Evolutionary conservation across 805 yeast genomes (phyloP).

Genomic region (Myxozyma udenii): DNA sequence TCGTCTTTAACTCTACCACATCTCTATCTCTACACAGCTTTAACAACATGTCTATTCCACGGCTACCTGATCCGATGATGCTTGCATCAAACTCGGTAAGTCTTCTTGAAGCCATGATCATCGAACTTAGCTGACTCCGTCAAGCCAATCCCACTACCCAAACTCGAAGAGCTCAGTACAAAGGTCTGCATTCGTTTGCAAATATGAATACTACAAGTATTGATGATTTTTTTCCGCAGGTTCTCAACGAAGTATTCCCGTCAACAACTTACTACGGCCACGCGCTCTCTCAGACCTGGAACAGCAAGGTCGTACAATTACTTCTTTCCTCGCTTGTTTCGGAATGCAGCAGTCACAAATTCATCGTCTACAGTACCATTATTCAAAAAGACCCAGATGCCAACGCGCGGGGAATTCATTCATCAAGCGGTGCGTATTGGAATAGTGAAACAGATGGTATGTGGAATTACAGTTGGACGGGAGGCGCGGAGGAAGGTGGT

Average conservation of each 20-base stretch:
- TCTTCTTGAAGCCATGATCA: neutral
- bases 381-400: conserved; percentile 17
- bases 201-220: too few relatives aligned
- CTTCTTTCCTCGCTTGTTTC: conserved; percentile 13
- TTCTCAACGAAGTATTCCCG: conserved; percentile 9
- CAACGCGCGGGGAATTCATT: conserved; percentile 20
- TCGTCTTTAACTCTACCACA: too few relatives aligned
- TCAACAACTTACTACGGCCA: conserved; percentile 18
- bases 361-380: conserved; percentile 30
- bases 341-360: conserved; percentile 23
- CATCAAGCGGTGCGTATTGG: conserved; percentile 33
- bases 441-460: conserved; percentile 28
- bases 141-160: conserved; percentile 15
- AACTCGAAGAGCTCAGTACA: conserved; percentile 17
- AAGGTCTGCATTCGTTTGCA: too few relatives aligned
- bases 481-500: conserved; percentile 17
- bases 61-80: conserved; percentile 16
- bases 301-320: conserved; percentile 12
- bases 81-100: conserved; percentile 15
- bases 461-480: conserved; percentile 22
- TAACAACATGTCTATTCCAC: too few relatives aligned
- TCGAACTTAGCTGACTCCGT: neutral
- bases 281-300: conserved; percentile 13
- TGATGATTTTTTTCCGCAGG: too few relatives aligned
- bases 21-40: too few relatives aligned